Evolutionary conservation across 208 protist genomes (phyloP), one percentile per base, ranked within the genome.

Genomic region (Endotrypanum monterogeii): DNA sequence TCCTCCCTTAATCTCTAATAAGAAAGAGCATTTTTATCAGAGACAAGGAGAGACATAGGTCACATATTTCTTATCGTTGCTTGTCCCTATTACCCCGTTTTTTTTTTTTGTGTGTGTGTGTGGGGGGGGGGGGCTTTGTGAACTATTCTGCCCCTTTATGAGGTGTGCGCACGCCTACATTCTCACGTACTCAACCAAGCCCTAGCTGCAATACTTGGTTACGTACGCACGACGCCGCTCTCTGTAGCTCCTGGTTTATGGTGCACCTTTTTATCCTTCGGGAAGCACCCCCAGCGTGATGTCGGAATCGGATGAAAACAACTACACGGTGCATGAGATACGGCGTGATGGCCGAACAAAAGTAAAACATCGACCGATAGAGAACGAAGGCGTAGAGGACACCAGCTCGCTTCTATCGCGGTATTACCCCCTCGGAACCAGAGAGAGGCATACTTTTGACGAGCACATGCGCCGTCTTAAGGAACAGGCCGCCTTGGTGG

Each of bases 381-480:
- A 67, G 2, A 11, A 23, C 7, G 20, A 25, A 60, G 37, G 55
- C 5, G 41, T 18, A 28, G 32, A 32, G 11, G 58, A 44, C 18
- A 11, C 44, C 2, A 35, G 50, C 23, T 60, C 55, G 18, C 62
- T 56, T 0, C 52, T 77, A 5, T 65, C 71, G 14, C 72, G 61
- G n/a, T 90, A 90, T 72, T 86, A 88, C 76, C 79, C 75, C 18
- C 77, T 94, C n/a, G 89, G 89, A 7, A 89, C 89, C 0, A 60
- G 69, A 74, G 85, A 94, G 73, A 82, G 89, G 20, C 87, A 92
- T 52, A 63, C 78, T 46, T 71, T 84, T 37, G 89, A 94, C 55
- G 80, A 86, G 65, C 67, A 80, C 39, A 78, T 88, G 50, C 80
- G 83, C 7, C 61, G 61, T 4, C 46, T 80, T n/a, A n/a, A 48